Base-by-base conservation (phyloP, 2,329 filamentous ascomycete species). In the Phialophora chinensis region DNA sequence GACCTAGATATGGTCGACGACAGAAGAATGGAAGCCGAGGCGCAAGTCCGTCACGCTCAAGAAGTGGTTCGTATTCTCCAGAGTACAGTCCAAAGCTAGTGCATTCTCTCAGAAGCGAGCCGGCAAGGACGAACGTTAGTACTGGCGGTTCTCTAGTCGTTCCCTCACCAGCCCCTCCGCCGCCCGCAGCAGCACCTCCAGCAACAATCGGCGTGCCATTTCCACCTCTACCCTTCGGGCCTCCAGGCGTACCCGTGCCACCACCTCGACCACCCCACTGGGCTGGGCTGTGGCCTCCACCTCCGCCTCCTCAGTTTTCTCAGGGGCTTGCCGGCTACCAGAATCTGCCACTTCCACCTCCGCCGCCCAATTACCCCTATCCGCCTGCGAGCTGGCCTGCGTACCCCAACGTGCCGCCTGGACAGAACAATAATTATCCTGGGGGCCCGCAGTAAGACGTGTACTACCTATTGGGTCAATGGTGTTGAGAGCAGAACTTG, bases 261-360 rank as follows among this genome's bases (percentile, higher is more conserved):
- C 52, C 60, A 6, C 57, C 56, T 1, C 33, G 35, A 59, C 70
- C 71, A 52, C 62, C 63, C 23, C 71, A 73, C 63, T 72, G 72
- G 65, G 60, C 66, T 17, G 72, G 72, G 17, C 66, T 67, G 11
- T 72, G 72, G 68, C 72, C 72, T 35, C 71, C 69, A 12, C 72
- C 69, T 49, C 70, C 72, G 25, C 73, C 65, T 49, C 61, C 65
- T 14, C 38, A 67, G 35, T 72, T 70, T 14, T 69, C 68, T 17
- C 67, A 63, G 29, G 56, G 50, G 11, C 44, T 47, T 25, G n/a
- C 61, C 29, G 60, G 35, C 17, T 60, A 60, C 33, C 60, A 53
- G 3, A 58, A 61, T 65, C 38, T 62, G 11, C 53, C 61, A 11
- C 49, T 69, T 42, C 23, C 61, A 38, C 50, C 63, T 44, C 63